Evolutionary conservation across 192 early-diverging fungal genomes (phyloP), one percentile per base, ranked within the genome.

Genomic region (Gaertneriomyces sp.): DNA sequence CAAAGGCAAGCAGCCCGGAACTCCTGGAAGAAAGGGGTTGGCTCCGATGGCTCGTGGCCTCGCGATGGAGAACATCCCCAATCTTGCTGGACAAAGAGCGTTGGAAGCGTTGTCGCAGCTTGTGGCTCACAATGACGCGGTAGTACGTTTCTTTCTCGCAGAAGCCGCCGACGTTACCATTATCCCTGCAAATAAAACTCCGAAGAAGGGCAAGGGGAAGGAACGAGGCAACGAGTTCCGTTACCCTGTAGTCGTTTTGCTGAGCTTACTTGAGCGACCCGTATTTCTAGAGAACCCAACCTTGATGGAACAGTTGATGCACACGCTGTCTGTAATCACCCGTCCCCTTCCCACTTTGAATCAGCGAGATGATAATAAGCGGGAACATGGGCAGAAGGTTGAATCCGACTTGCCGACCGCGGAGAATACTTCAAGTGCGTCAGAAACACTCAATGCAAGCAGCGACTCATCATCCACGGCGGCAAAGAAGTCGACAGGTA

Each of bases 221-320:
- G 71, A 78, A n/a, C 84, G 76, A 54, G 75, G 39, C 8, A 19
- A 14, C 25, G 65, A 67, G 14, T 38, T 58, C 46, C 54, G 43
- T 40, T 76, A 74, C 51, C 77, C 79, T 14, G 72, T 95, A 10
- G 89, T 94, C 25, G 79, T 91, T 7, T 73, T 99, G 61, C 75
- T 99, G 53, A 83, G 84, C 60, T 77, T 98, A 45, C 74, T 98
- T 52, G 93, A 93, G 55, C 81, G 89, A 51, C 89, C 89, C 12
- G 81, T 87, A 14, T 94, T 94, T 69, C 81, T 93, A 11, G 77
- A 87, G 51, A 93, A 92, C 66, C 77, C 90, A 3, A 73, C 75
- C 10, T 65, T 98, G 45, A 88, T 95, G 77, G 96, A 96, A 73
- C 87, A 90, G 56, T 68, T 96, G 16, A 93, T 95, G 88, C 85